These are phyloP conservation scores for Cairneyella variabilis DNA, from an alignment of 495 filamentous ascomycete species.

Conservation along the genomic window DNA sequence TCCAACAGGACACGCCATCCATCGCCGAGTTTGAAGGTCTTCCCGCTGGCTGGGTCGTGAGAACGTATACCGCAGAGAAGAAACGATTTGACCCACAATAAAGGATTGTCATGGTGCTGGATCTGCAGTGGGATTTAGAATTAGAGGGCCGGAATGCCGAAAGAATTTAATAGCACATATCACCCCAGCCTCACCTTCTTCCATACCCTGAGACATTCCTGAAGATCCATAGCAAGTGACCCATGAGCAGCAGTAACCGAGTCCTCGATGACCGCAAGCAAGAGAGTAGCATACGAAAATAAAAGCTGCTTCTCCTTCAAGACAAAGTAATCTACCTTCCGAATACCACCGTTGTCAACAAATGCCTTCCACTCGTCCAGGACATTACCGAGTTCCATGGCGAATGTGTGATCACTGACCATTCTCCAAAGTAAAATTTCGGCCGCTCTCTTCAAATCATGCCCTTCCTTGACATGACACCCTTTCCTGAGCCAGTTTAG, in stretches of 20 bases:
- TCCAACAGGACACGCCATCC: no score
- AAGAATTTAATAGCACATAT: slow-evolving; percentile 10
- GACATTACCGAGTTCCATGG: slow-evolving; percentile 41
- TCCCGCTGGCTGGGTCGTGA: no score
- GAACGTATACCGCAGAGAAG: no score
- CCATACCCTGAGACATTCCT: slow-evolving; percentile 59
- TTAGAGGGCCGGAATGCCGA: no score
- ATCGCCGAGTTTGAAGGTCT: no score
- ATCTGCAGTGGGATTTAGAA: no score
- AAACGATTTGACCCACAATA: no score
- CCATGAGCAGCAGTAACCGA: slow-evolving; percentile 44
- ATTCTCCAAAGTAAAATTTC: slow-evolving; percentile 50
- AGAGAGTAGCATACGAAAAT: slow-evolving; percentile 50
- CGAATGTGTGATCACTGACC: slow-evolving; percentile 46
- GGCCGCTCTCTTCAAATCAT: slow-evolving; percentile 37
- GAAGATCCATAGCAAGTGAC: slow-evolving; percentile 53
- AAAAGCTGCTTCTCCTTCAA: slow-evolving; percentile 38
- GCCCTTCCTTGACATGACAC: slow-evolving; percentile 24
- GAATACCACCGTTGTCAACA: slow-evolving; percentile 56
- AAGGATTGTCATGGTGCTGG: no score
- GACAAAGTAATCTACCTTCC: slow-evolving; percentile 42
- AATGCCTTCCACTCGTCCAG: slow-evolving; percentile 55
- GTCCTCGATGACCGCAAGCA: slow-evolving; percentile 48
- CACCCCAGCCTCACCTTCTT: slow-evolving; percentile 53
- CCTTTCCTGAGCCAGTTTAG: slow-evolving; percentile 41